A percentile compares a stretch with the other conserved stretches of the same genome.
Evolutionary conservation across 2,329 filamentous ascomycete species (phyloP).

Genomic region (Ceratocystis huliohia): DNA sequence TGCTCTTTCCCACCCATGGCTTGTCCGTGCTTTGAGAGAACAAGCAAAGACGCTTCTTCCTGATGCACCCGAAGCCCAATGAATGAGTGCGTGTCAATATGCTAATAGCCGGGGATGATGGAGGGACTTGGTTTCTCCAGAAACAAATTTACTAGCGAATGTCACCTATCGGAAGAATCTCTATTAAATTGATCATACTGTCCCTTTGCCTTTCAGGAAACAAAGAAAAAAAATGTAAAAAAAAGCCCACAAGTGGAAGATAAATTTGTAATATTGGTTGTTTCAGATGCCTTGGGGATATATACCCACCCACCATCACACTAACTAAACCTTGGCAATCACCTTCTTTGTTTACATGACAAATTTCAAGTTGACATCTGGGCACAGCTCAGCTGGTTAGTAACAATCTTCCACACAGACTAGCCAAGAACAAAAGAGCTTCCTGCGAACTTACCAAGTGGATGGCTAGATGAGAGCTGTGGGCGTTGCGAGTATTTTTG

Average conservation of each 20-base stretch:
- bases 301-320: too few relatives aligned
- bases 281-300: neutral
- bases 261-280: neutral
- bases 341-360: conserved; percentile 18
- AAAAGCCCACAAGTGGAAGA: too few relatives aligned
- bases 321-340: too few relatives aligned
- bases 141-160: neutral
- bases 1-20: neutral
- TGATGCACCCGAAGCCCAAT: conserved; percentile 2
- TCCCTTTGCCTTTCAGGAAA: neutral
- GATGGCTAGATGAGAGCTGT: conserved; percentile 91
- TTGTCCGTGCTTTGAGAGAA: neutral
- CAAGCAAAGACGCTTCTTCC: conserved; percentile 3
- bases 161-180: too few relatives aligned
- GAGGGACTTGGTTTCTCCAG: neutral
- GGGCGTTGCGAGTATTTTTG: conserved; percentile 89
- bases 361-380: conserved; percentile 21
- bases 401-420: neutral
- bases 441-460: conserved; percentile 55
- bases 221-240: neutral
- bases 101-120: neutral
- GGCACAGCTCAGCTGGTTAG: neutral
- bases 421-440: neutral
- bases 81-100: neutral
- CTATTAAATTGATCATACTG: neutral